These are phyloP conservation scores for Dunaliella salina DNA, from an alignment of 163 green algal genomes.

Conservation along the genomic window DNA sequence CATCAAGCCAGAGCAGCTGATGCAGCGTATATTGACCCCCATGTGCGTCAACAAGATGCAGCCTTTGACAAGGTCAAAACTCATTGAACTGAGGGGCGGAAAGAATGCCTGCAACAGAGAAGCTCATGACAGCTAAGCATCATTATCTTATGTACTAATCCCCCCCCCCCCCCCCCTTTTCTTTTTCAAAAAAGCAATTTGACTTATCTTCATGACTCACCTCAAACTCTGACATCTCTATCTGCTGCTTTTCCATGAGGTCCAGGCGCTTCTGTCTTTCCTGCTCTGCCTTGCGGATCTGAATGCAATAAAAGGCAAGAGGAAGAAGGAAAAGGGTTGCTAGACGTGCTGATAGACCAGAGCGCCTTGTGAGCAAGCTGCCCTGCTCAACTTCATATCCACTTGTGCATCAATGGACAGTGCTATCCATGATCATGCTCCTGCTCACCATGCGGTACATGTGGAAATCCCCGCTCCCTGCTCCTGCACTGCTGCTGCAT, in stretches of 20 bases:
- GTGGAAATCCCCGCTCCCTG: conserved; percentile 79
- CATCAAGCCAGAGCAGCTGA: too few species aligned
- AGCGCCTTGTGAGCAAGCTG: background rate
- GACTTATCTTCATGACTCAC: background rate
- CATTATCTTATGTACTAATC: too few species aligned
- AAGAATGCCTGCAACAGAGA: too few species aligned
- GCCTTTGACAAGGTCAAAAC: too few species aligned
- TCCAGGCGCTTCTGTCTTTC: conserved; percentile 61
- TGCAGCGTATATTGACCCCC: too few species aligned
- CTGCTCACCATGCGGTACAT: conserved; percentile 63
- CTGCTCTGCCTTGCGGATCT: conserved; percentile 64
- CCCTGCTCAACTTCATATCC: background rate
- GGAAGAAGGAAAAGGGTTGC: background rate
- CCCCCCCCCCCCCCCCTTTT: too few species aligned
- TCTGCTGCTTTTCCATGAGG: conserved; percentile 41
- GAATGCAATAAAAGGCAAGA: background rate
- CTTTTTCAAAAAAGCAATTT: too few species aligned
- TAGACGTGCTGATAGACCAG: background rate
- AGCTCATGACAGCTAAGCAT: too few species aligned
- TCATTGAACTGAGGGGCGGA: too few species aligned
- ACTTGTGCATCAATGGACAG: background rate
- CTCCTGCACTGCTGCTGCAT: conserved; percentile 70
- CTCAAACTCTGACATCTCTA: conserved; percentile 43
- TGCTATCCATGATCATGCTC: background rate
- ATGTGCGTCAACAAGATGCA: too few species aligned